phyloP scores from a whole-genome alignment of 78 protist genomes.

The Chrysochromulina parva region DNA sequence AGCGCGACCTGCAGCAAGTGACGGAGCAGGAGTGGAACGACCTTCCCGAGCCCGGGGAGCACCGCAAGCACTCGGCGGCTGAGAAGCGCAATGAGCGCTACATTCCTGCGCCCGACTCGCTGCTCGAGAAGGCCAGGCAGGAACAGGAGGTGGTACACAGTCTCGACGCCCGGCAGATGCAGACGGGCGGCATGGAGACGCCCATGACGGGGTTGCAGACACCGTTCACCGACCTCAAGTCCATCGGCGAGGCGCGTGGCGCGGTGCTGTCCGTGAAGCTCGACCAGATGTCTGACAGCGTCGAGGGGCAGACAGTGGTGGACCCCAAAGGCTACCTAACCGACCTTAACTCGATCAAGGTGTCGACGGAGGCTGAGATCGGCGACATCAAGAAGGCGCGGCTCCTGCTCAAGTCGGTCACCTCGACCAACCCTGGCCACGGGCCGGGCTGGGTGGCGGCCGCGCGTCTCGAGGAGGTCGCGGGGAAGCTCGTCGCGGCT shows the following conservation, averaged over 20 bases:
- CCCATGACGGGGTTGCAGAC: background rate
- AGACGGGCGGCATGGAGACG: background rate
- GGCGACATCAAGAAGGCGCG: constrained; percentile 80
- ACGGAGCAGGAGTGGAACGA: constrained; percentile 65
- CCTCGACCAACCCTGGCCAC: constrained; percentile 65
- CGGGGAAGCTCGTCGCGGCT: constrained; percentile 80
- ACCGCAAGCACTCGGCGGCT: constrained; percentile 5
- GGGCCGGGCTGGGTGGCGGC: constrained; percentile 89
- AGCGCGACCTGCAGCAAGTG: constrained; percentile 57
- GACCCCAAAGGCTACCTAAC: constrained; percentile 91
- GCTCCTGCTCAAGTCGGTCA: constrained; percentile 68
- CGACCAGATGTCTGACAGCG: constrained; percentile 69
- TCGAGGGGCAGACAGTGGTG: constrained; percentile 90
- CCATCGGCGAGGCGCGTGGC: constrained; percentile 78
- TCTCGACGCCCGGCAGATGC: background rate
- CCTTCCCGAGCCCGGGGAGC: constrained; percentile 68
- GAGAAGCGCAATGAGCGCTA: background rate
- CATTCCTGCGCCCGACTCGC: constrained; percentile 53
- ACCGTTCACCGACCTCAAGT: constrained; percentile 71
- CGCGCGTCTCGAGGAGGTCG: constrained; percentile 88
- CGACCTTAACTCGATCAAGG: constrained; percentile 47
- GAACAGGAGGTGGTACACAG: background rate
- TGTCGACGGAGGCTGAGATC: constrained; percentile 32
- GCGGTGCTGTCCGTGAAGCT: constrained; percentile 69
- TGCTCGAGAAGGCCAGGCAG: constrained; percentile 41